These are phyloP conservation scores for Penicillium sp. DNA, from an alignment of 2,329 filamentous ascomycete species.

Conservation along the genomic window DNA sequence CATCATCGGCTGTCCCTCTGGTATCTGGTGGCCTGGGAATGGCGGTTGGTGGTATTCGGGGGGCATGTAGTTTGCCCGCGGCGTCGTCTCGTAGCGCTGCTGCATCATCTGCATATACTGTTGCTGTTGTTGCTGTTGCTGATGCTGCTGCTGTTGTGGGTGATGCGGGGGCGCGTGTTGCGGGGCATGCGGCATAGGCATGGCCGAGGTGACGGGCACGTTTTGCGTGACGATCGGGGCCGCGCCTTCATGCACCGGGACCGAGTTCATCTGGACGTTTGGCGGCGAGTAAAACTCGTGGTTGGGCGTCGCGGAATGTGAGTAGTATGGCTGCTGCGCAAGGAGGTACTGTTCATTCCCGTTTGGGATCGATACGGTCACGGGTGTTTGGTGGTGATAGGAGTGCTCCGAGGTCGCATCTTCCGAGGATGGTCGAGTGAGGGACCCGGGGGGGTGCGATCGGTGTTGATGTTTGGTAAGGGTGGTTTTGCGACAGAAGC, in stretches of 20 bases:
- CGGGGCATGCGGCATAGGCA: constrained; percentile 31
- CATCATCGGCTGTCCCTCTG: constrained; percentile 35
- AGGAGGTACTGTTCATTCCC: constrained; percentile 40
- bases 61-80: constrained; percentile 33
- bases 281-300: constrained; percentile 42
- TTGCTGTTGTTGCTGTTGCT: constrained; percentile 33
- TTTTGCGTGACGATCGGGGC: constrained; percentile 34
- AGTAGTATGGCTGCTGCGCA: constrained; percentile 39
- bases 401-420: constrained; percentile 40
- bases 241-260: constrained; percentile 32
- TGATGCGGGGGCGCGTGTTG: constrained; percentile 33
- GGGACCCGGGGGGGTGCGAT: constrained; percentile 37
- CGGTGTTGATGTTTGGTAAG: constrained; percentile 45
- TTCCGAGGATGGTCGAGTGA: constrained; percentile 39
- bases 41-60: constrained; percentile 34
- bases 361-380: constrained; percentile 32
- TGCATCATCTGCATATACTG: constrained; percentile 35
- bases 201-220: constrained; percentile 32
- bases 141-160: constrained; percentile 35
- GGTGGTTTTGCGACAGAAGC: constrained; percentile 45
- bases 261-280: constrained; percentile 33
- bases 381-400: constrained; percentile 32
- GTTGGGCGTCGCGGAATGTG: constrained; percentile 34
- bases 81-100: constrained; percentile 34
- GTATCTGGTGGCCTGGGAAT: constrained; percentile 31